Base-by-base conservation (phyloP, 225 moss, liverwort and hornwort genomes). In the Asterella californica region DNA sequence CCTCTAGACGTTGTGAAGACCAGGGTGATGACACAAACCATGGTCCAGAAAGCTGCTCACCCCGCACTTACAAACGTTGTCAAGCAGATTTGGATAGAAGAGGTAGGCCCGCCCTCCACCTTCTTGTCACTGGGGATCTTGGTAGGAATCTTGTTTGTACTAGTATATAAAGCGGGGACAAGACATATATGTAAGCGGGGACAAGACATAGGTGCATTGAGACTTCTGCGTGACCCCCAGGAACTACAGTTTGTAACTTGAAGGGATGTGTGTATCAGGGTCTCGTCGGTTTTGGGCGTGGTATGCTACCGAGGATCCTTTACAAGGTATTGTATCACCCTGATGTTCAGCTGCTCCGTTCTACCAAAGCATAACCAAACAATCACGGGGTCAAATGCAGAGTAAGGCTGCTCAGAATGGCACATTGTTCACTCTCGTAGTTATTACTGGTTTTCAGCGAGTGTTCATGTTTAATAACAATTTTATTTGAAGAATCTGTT, bases 1-100 rank as follows among this genome's bases (percentile, higher is more conserved):
- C 92, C 88, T 22, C 78, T 92, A 82, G 92, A 92, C 42, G 92
- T 92, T 69, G 88, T 90, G 59, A 90, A 90, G 79, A 93, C 92
- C 19, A 87, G 90, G 82, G 88, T 92, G 37, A 92, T 92, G 92
- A 92, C 92, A 47, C 89, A 91, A 67, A 73, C 85, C 18, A 79
- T 81, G 32, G 67, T 82, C 36, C 83, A 83, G n/a, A 79, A 45
- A 61, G 18, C 81, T 74, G 79, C 85, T 45, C 77, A 84, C 45
- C 65, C 75, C 63, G 89, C 87, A 12, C 80, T 90, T 74, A 81
- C 74, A 37, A 52, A 79, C 52, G 87, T 88, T 10, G 84, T 89
- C 61, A 86, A 84, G 64, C 87, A 88, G 72, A 88, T 93, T 57
- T 90, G 89, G 86, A 50, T 88, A 73, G 90, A 91, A 70, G 90